Base-by-base conservation (phyloP, 2,329 filamentous ascomycete species). In the Talaromyces sp. region DNA sequence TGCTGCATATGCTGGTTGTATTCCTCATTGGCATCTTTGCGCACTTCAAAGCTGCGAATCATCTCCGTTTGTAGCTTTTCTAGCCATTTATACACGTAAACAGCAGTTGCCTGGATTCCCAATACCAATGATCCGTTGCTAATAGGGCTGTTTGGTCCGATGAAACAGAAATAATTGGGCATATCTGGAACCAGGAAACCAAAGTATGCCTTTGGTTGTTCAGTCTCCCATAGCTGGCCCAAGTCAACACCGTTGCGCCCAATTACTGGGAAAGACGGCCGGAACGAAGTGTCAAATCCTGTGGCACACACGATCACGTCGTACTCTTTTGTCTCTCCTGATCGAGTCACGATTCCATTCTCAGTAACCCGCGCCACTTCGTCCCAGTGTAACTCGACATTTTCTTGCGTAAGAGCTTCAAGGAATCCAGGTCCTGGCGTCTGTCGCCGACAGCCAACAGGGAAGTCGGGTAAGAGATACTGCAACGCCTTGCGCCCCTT, bases 111-210 rank as follows among this genome's bases (percentile, higher is more conserved):
- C 26, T 59, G 38, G 14, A 59, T 55, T 1, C 59, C 55, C 9
- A 54, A 38, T 5, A 57, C 51, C 14, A 61, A n/a, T 3, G 54
- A 54, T 6, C 43, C 80, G 3, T 78, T 80, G 1, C 75, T 75
- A n/a, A 76, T 70, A 3, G 75, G 76, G 0, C 74, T 73, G 56
- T 70, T 66, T 6, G 67, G 67, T 1, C 66, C 68, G 19, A 72
- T 67, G 50, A 73, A 68, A 11, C 67, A 71, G 59, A 72, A 74
- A 58, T 74, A 81, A 65, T 81, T 81, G 21, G 80, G 80, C 65
- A 80, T 79, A 3, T 75, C 72, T 0, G 77, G 73, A 3, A 75
- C 77, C 0, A 75, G 74, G 14, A 81, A 65, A 7, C 78, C 78
- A 5, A 81, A 66, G 67, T 83, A 83, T 5, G 72, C 73, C 35